Conservation (phyloP, 768 basidiomycete species). For the Suillus luteus region DNA sequence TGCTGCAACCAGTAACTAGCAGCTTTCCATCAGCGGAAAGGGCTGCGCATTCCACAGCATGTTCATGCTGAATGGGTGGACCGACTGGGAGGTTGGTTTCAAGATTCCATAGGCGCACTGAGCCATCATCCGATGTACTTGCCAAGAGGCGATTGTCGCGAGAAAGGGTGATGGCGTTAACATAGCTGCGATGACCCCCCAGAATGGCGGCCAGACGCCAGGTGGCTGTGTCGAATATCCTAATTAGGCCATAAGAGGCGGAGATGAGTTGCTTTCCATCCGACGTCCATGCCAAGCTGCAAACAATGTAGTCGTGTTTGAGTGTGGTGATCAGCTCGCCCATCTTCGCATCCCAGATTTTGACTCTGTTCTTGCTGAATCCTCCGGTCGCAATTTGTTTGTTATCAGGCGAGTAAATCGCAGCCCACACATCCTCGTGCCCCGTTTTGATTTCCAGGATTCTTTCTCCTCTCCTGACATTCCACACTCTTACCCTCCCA, state of each 20-base stretch:
- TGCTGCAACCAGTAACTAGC: neutral
- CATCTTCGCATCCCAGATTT: neutral
- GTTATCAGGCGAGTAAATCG: neutral
- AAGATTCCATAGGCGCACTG: neutral
- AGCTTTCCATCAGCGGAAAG: neutral
- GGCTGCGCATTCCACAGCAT: accelerated
- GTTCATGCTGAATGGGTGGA: neutral
- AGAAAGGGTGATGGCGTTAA: neutral
- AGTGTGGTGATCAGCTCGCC: neutral
- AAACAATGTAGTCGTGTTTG: accelerated
- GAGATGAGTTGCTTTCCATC: neutral
- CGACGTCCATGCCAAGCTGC: neutral
- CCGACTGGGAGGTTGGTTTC: neutral
- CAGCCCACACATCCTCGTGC: no score
- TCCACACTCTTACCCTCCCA: neutral
- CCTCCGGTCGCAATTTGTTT: neutral
- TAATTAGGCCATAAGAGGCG: no score
- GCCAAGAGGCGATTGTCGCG: neutral
- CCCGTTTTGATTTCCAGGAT: neutral
- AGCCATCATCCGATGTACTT: neutral
- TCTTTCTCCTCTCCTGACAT: neutral
- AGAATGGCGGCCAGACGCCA: no score
- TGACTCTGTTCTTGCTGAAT: neutral
- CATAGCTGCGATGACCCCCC: neutral
- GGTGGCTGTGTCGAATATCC: no score